Conservation (phyloP, 345 rosid genomes). For the Brassica cretica region DNA sequence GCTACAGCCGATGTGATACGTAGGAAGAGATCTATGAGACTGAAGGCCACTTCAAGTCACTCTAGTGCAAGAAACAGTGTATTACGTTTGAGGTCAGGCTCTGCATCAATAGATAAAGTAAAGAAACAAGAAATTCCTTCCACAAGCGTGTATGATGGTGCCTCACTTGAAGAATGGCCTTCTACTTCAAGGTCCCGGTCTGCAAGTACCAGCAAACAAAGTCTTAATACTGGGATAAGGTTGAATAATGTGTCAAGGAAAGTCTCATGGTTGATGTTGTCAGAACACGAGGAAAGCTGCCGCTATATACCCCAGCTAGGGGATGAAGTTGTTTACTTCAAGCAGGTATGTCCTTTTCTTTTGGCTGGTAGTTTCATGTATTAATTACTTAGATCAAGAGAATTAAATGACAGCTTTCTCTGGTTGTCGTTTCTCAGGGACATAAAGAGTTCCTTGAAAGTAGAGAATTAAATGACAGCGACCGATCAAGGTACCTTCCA, state of each 20-base stretch:
- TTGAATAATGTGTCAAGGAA: conserved; percentile 48
- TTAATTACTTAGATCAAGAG: conserved; percentile 13
- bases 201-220: conserved; percentile 43
- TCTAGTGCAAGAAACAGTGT: conserved; percentile 36
- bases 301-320: conserved; percentile 93
- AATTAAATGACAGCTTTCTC: conserved; percentile 12
- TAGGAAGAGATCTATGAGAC: conserved; percentile 70
- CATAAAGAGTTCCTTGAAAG: conserved; percentile 64
- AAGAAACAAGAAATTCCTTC: conserved; percentile 42
- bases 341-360: conserved; percentile 58
- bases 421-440: conserved; percentile 61
- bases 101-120: conserved; percentile 45
- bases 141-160: conserved; percentile 37
- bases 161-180: conserved; percentile 60
- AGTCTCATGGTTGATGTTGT: conserved; percentile 83
- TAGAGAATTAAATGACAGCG: conserved; percentile 46
- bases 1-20: conserved; percentile 50
- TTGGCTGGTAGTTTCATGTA: conserved; percentile 10
- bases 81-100: conserved; percentile 43
- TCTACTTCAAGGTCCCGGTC: conserved; percentile 60
- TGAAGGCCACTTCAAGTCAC: conserved; percentile 53
- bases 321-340: conserved; percentile 82
- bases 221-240: conserved; percentile 39
- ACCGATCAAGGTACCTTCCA: conserved; percentile 62
- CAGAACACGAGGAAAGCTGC: conserved; percentile 81